Evolutionary conservation across 352 stramenopile species (phyloP).

Genomic region (Phytopythium vexans): DNA sequence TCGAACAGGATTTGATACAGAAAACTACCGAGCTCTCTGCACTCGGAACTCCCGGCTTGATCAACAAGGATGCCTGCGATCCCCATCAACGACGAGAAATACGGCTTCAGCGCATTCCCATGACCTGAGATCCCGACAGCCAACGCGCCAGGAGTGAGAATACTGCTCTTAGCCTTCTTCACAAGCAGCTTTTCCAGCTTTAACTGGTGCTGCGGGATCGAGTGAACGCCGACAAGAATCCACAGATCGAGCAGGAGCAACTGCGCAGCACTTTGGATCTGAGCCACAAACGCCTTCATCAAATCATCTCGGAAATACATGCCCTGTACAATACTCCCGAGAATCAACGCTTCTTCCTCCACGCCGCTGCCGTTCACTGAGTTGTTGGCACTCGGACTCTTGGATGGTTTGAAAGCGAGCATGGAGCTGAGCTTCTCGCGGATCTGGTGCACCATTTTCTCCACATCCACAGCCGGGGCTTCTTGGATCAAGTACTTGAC

Average conservation of each 20-base stretch:
- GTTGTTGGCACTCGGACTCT: not conserved
- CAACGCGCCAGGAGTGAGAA: conserved; percentile 26
- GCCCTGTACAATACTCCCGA: conserved; percentile 45
- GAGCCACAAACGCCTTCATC: conserved; percentile 35
- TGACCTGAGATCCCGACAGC: conserved; percentile 27
- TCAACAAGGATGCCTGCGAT: conserved; percentile 26
- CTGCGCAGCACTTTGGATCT: conserved; percentile 14
- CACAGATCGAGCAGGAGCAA: conserved; percentile 48
- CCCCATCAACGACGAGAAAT: conserved; percentile 40
- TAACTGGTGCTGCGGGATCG: conserved; percentile 28
- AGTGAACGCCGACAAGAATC: conserved; percentile 39
- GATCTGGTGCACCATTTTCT: conserved; percentile 35
- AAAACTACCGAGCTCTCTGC: conserved; percentile 25
- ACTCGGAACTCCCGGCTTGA: conserved; percentile 13
- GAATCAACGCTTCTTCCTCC: conserved; percentile 48
- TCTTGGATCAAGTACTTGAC: conserved; percentile 66
- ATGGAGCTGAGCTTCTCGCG: conserved; percentile 50
- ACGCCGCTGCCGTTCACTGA: not conserved
- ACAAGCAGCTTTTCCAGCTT: conserved; percentile 45
- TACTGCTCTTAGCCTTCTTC: conserved; percentile 26
- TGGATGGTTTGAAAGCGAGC: conserved; percentile 17
- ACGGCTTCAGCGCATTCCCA: conserved; percentile 33
- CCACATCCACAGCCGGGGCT: conserved; percentile 25
- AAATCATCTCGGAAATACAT: conserved; percentile 54
- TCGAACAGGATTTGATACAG: conserved; percentile 50